A percentile compares a stretch with the other conserved stretches of the same genome.
These are phyloP conservation scores for Scutellaria baicalensis DNA, from an alignment of 257 asterid genomes.

Conservation along the genomic window DNA sequence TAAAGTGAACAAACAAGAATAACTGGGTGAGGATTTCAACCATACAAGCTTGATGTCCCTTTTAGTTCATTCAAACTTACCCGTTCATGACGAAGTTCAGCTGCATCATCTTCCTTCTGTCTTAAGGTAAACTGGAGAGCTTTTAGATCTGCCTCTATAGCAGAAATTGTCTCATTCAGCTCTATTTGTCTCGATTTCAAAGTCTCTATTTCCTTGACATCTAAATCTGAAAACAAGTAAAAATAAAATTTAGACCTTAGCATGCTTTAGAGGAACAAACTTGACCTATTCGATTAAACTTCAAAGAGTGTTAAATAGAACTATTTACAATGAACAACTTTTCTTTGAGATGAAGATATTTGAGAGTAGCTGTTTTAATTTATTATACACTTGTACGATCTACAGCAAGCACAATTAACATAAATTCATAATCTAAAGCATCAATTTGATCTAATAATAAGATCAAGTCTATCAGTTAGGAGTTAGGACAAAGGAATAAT, in stretches of 20 bases:
- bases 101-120: constrained; percentile 64
- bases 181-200: constrained; percentile 32
- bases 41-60: not conserved
- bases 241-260: not conserved
- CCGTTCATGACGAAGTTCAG: constrained; percentile 56
- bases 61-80: constrained; percentile 20
- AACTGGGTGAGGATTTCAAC: not conserved
- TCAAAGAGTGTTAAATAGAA: constrained; percentile 1
- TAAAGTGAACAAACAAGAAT: not conserved
- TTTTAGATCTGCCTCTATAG: constrained; percentile 31
- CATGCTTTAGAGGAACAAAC: not conserved
- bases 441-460: constrained; percentile 8
- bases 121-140: constrained; percentile 48
- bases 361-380: not conserved
- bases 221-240: constrained; percentile 43
- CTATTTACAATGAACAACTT: not conserved
- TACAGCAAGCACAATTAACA: not conserved
- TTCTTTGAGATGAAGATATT: not conserved
- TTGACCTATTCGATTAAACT: constrained; percentile 1
- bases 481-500: not conserved
- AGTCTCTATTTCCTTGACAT: constrained; percentile 61
- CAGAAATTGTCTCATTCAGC: constrained; percentile 34
- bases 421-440: not conserved
- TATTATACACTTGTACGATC: not conserved
- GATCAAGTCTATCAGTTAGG: not conserved